These are phyloP conservation scores for Cadophora luteo-olivacea DNA, from an alignment of 2,329 filamentous ascomycete species.

Conservation along the genomic window DNA sequence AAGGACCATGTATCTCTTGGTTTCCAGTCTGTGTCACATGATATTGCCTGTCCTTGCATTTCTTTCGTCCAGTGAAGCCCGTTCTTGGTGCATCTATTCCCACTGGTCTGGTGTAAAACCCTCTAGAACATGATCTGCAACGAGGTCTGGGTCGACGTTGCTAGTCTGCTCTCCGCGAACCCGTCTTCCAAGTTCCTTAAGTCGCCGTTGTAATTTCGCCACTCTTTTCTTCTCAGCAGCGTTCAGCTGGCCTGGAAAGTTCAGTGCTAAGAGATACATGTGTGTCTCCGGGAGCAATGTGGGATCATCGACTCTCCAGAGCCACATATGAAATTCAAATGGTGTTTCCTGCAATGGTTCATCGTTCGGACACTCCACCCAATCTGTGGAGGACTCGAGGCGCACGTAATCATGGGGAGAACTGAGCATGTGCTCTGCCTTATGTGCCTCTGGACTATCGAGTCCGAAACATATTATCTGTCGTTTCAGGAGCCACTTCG, in stretches of 20 bases:
- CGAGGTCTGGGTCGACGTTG: no score
- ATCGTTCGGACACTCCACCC: background rate
- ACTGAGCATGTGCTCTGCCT: background rate
- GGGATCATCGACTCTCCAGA: background rate
- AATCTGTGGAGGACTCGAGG: no score
- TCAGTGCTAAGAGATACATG: background rate
- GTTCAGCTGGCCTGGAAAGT: background rate
- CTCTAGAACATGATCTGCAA: no score
- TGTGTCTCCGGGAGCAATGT: background rate
- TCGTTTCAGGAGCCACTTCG: background rate
- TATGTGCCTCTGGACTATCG: background rate
- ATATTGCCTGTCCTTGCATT: background rate
- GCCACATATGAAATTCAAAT: background rate
- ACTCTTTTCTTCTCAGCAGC: background rate
- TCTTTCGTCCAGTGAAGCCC: no score
- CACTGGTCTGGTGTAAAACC: no score
- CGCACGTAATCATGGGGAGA: no score
- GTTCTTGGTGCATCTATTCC: no score
- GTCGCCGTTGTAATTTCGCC: background rate
- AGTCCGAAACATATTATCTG: background rate
- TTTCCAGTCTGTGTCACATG: background rate
- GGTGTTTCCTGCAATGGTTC: background rate
- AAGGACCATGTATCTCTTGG: background rate
- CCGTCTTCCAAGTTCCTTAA: no score
- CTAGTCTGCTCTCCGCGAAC: no score